Evolutionary conservation across 768 basidiomycete species (phyloP).

Genomic region (Clavaria fumosa): DNA sequence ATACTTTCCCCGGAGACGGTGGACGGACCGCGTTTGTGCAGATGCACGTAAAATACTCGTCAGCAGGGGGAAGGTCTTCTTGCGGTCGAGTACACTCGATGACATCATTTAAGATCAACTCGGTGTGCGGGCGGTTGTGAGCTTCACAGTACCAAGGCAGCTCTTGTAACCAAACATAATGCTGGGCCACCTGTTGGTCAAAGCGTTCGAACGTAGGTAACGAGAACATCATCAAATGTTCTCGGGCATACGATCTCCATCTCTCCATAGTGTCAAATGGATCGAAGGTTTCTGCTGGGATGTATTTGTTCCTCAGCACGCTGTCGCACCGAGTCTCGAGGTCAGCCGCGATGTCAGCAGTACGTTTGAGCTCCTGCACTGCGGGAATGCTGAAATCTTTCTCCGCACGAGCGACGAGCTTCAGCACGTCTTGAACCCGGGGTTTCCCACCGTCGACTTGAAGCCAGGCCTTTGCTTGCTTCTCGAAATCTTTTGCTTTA

Average conservation of each 20-base stretch:
- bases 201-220: conserved; percentile 61
- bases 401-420: conserved; percentile 54
- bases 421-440: conserved; percentile 50
- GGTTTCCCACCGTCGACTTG: conserved; percentile 44
- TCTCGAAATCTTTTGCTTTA: conserved; percentile 68
- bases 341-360: conserved; percentile 63
- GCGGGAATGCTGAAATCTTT: conserved; percentile 63
- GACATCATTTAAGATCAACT: conserved; percentile 58
- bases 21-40: conserved; percentile 64
- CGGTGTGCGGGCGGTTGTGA: conserved; percentile 48
- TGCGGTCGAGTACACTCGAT: conserved; percentile 58
- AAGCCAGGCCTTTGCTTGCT: conserved; percentile 61
- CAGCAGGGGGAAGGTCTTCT: conserved; percentile 63
- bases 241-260: conserved; percentile 59
- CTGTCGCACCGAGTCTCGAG: conserved; percentile 63
- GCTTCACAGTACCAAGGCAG: conserved; percentile 69
- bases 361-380: conserved; percentile 48
- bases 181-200: conserved; percentile 47
- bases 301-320: conserved; percentile 50
- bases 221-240: conserved; percentile 58
- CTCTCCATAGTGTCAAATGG: conserved; percentile 57
- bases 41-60: conserved; percentile 79
- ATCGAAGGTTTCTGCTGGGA: conserved; percentile 36
- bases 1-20: conserved; percentile 55
- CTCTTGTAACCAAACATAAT: conserved; percentile 57